Evolutionary conservation across 441 rosid species (phyloP).

Genomic region (Brassica balearica): DNA sequence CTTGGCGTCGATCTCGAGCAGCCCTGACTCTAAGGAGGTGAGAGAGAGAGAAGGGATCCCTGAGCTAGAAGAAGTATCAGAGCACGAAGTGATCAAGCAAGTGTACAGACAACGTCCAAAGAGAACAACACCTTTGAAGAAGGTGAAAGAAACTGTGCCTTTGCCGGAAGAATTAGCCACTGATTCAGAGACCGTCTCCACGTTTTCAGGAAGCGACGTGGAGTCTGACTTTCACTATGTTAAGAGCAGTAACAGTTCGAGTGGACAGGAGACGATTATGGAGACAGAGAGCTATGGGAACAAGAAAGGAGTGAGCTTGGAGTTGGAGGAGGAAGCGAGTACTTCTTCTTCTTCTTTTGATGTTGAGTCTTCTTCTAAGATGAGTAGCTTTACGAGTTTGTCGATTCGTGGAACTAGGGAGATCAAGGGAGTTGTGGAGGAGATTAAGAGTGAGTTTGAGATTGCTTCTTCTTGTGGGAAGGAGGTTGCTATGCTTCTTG

Average conservation of each 20-base stretch:
- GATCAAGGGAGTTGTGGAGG: conserved; percentile 75
- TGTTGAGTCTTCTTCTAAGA: conserved; percentile 65
- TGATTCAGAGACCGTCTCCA: conserved; percentile 39
- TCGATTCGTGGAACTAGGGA: conserved; percentile 75
- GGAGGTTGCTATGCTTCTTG: conserved; percentile 85
- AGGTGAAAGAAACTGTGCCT: conserved; percentile 50
- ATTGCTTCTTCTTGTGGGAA: conserved; percentile 73
- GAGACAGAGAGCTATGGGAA: conserved; percentile 47
- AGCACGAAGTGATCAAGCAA: conserved; percentile 58
- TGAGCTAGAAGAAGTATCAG: conserved; percentile 84
- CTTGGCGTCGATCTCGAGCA: conserved; percentile 68
- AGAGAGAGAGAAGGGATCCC: conserved; percentile 94
- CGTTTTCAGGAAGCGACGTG: conserved; percentile 47
- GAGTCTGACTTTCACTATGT: conserved; percentile 47
- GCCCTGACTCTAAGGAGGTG: conserved; percentile 88
- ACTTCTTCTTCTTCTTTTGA: conserved; percentile 43
- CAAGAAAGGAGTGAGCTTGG: conserved; percentile 78
- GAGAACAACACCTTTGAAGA: conserved; percentile 51
- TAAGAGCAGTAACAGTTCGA: conserved; percentile 50
- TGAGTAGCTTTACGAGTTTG: conserved; percentile 64
- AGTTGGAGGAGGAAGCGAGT: conserved; percentile 58
- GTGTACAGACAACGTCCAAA: conserved; percentile 53
- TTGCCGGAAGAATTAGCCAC: conserved; percentile 36
- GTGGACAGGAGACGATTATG: conserved; percentile 51
- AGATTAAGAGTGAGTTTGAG: conserved; percentile 81